A percentile compares a stretch with the other conserved stretches of the same genome.
Conservation (phyloP, 352 stramenopile genomes). For the Sclerospora graminicola region DNA sequence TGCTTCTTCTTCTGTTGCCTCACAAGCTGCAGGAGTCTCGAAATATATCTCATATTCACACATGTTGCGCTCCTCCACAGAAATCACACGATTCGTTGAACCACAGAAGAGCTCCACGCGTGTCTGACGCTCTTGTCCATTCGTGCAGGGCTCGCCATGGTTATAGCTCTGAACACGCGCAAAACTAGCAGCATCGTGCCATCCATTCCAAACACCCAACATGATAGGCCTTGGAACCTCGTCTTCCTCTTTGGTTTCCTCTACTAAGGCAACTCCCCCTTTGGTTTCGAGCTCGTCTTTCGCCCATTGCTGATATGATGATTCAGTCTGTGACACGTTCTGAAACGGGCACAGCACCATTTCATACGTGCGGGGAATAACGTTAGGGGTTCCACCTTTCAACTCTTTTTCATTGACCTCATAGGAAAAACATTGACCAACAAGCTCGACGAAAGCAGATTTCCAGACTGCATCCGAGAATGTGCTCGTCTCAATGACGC, state of each 20-base stretch:
- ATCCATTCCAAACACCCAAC: conserved; percentile 61
- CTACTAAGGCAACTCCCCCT: conserved; percentile 2
- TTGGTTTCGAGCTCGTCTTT: conserved; percentile 38
- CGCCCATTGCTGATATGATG: conserved; percentile 41
- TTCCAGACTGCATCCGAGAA: conserved; percentile 38
- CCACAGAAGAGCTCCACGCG: conserved; percentile 76
- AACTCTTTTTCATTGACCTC: conserved; percentile 58
- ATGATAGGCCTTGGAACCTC: conserved; percentile 23
- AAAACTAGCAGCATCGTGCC: conserved; percentile 27
- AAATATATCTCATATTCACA: conserved; percentile 86
- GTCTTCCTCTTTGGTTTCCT: conserved; percentile 14
- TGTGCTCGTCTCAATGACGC: conserved; percentile 26
- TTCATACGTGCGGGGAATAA: conserved; percentile 52
- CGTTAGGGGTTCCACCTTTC: conserved; percentile 67
- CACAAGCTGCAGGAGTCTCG: conserved; percentile 51
- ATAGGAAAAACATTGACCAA: conserved; percentile 57
- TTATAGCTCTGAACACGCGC: conserved; percentile 50
- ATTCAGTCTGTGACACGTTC: conserved; percentile 70
- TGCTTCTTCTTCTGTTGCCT: conserved; percentile 10
- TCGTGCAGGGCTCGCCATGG: conserved; percentile 77
- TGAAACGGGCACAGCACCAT: conserved; percentile 72
- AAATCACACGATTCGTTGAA: conserved; percentile 55
- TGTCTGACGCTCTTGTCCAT: conserved; percentile 60
- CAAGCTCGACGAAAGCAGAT: conserved; percentile 40
- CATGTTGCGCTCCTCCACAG: conserved; percentile 85